These are phyloP conservation scores for Pseudoneurospora amorphoporcata DNA, from an alignment of 495 filamentous ascomycete genomes.

Conservation along the genomic window DNA sequence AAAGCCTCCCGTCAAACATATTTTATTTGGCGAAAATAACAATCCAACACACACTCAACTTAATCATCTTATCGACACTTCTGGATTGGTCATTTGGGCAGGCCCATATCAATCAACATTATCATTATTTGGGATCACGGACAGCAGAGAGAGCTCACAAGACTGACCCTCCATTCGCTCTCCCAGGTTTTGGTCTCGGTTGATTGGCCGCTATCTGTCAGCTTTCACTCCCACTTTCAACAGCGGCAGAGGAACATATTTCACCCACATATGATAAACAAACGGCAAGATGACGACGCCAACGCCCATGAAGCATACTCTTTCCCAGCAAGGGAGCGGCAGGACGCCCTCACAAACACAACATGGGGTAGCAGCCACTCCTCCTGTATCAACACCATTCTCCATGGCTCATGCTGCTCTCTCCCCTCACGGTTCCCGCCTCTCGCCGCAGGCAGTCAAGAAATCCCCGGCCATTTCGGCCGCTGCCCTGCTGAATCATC, in stretches of 20 bases:
- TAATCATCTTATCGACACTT: not conserved
- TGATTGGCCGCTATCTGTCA: not conserved
- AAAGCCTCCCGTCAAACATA: not conserved
- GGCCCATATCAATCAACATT: not conserved
- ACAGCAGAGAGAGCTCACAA: not conserved
- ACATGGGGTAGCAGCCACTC: constrained; percentile 38
- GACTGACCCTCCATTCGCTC: not conserved
- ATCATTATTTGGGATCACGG: not conserved
- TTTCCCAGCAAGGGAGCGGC: constrained; percentile 33
- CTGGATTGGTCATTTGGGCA: not conserved
- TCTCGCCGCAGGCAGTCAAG: constrained; percentile 46
- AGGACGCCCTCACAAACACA: constrained; percentile 35
- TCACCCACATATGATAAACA: not conserved
- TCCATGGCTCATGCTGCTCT: constrained; percentile 39
- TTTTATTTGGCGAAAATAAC: not conserved
- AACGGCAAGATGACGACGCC: constrained; percentile 37
- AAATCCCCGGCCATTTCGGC: constrained; percentile 39
- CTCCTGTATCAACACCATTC: constrained; percentile 46
- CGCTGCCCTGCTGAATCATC: constrained; percentile 28
- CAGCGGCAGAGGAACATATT: not conserved
- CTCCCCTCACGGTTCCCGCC: constrained; percentile 38
- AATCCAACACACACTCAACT: not conserved
- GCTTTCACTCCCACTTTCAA: not conserved
- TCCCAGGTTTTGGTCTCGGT: not conserved
- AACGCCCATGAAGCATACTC: constrained; percentile 35